Base-by-base conservation (phyloP, 306 rosid species). In the Glycine tomentella region DNA sequence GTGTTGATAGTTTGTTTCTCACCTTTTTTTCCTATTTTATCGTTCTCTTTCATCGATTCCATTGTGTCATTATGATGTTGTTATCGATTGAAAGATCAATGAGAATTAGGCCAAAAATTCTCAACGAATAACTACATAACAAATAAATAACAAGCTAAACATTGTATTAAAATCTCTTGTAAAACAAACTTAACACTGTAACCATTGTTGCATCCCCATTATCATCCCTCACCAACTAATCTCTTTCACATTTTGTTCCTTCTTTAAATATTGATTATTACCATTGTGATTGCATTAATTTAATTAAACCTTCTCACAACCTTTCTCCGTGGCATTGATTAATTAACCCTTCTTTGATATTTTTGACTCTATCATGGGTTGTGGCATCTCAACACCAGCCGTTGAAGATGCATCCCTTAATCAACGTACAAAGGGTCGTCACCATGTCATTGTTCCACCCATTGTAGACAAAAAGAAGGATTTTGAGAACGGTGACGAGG, bases 301-400 rank as follows among this genome's bases (percentile, higher is more conserved):
- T 25, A 66, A 57, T 36, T 8, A 13, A 38, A 65, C 71, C 17
- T 25, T 55, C 45, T 13, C 10, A 8, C 72, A 68, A 42, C 2
- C 9, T 42, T 8, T 42, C 46, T 42, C 0, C 3, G 44, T 62
- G 9, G 9, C 3, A 62, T 12, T 10, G 6, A 62, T 33, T 4
- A 4, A 31, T 31, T 11, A 46, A 46, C 4, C 20, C 9, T 61
- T 72, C 17, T 63, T 45, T 31, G 17, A 48, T 67, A 38, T 38
- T 13, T 7, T 57, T 7, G 5, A n/a, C 58, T 38, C 61, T 20
- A 17, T 49, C 68, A 89, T 90, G 95, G 95, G 95, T 81, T 92
- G 97, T 78, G 97, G 93, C 66, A 69, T 83, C 42, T 92, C 97
- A 6, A 74, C 68, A 2, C 16, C 78, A 45, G 82, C 64, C 2